phyloP scores from a whole-genome alignment of 331 rosid species.

The Quercus lobata region DNA sequence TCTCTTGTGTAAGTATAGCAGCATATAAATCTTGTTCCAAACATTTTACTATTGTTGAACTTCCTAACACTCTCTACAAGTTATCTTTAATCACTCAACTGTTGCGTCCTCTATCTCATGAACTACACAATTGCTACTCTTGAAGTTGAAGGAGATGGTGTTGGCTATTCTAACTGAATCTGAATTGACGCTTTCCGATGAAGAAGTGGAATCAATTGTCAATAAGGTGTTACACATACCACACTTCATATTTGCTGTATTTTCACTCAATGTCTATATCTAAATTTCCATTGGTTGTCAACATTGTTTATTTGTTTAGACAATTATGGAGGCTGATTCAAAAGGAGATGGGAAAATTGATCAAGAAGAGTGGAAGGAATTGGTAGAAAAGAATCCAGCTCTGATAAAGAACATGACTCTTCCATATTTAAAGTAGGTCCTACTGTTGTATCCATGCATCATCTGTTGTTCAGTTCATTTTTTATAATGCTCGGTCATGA shows the following conservation, averaged over 20 bases:
- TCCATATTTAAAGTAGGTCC: constrained; percentile 55
- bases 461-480: background rate
- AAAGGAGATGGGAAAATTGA: constrained; percentile 82
- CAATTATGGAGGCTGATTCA: constrained; percentile 56
- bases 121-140: background rate
- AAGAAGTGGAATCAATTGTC: constrained; percentile 50
- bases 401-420: constrained; percentile 71
- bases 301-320: constrained; percentile 23
- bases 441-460: background rate
- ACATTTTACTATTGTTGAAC: background rate
- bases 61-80: background rate
- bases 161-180: constrained; percentile 59
- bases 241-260: background rate
- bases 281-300: background rate
- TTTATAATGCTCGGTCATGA: background rate
- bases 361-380: constrained; percentile 64
- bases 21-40: background rate
- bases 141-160: constrained; percentile 78
- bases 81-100: background rate
- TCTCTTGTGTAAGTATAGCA: background rate
- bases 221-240: constrained; percentile 44
- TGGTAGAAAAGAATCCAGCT: constrained; percentile 51
- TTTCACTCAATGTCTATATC: background rate
- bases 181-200: constrained; percentile 47
- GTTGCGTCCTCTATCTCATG: background rate